phyloP scores from a whole-genome alignment of 2,329 filamentous ascomycete species.

The Aspergillus aculeatus region DNA sequence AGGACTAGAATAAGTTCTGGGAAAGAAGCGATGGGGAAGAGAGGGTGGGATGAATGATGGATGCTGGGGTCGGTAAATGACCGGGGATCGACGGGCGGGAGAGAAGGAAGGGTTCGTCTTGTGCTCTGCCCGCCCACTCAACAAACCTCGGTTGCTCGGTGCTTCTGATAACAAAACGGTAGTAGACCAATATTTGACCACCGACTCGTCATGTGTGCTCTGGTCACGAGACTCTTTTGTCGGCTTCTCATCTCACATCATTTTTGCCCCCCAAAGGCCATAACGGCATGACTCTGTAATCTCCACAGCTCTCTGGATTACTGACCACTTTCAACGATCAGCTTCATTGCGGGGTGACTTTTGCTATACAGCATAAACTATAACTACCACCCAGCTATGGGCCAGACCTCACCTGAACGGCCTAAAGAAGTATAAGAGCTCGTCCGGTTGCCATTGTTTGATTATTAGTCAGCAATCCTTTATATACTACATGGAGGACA shows the following conservation, averaged over 20 bases:
- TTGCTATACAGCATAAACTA: too few species aligned
- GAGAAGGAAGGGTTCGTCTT: background rate
- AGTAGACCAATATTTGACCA: background rate
- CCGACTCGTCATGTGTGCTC: background rate
- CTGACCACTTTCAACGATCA: too few species aligned
- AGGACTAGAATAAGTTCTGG: background rate
- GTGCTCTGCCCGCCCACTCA: constrained; percentile 7
- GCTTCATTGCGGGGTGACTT: too few species aligned
- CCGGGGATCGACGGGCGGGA: constrained; percentile 10
- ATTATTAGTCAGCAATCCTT: background rate
- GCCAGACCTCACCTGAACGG: too few species aligned
- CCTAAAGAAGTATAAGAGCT: too few species aligned
- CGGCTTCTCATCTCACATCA: background rate
- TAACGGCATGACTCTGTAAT: background rate
- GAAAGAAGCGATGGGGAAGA: constrained; percentile 1
- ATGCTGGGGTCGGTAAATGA: constrained; percentile 19
- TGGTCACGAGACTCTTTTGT: background rate
- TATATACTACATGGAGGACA: background rate
- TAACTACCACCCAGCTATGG: too few species aligned
- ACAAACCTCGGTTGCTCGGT: constrained; percentile 15
- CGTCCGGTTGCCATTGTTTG: too few species aligned
- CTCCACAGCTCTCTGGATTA: too few species aligned
- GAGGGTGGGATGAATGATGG: constrained; percentile 1
- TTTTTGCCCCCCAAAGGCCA: background rate
- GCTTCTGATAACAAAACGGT: background rate